These are phyloP conservation scores for Erodium moschatum DNA, from an alignment of 441 rosid genomes.

Conservation along the genomic window DNA sequence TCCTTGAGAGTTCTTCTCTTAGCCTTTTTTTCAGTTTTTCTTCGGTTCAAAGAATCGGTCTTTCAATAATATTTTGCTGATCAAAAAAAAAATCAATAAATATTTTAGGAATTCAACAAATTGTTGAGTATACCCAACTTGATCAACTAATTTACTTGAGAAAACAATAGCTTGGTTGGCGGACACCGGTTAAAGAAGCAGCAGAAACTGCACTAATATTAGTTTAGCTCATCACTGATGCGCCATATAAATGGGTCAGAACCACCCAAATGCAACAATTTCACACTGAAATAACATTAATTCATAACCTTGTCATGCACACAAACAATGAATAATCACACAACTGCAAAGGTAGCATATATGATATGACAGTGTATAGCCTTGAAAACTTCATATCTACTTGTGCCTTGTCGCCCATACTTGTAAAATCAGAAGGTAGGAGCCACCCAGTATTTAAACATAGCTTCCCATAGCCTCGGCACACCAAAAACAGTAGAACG, in stretches of 20 bases:
- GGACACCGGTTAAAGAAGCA: too few species aligned
- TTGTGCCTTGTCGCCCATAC: background rate
- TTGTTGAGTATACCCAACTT: too few species aligned
- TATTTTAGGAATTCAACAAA: too few species aligned
- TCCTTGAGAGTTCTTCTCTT: too few species aligned
- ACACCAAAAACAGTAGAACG: background rate
- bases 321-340: constrained; percentile 4
- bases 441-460: background rate
- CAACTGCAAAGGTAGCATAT: background rate
- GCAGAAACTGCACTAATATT: too few species aligned
- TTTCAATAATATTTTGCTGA: too few species aligned
- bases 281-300: constrained; percentile 4
- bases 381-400: constrained; percentile 3
- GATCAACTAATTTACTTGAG: too few species aligned
- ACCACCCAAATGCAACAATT: background rate
- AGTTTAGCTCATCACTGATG: too few species aligned
- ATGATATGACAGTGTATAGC: constrained; percentile 1
- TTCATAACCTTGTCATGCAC: constrained; percentile 6
- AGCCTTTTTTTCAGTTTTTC: too few species aligned
- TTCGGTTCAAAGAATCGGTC: too few species aligned
- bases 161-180: too few species aligned
- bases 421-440: background rate
- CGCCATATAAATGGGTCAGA: background rate
- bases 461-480: background rate
- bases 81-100: too few species aligned